Base-by-base conservation (phyloP, 257 asterid species). In the Leonotis leonurus region DNA sequence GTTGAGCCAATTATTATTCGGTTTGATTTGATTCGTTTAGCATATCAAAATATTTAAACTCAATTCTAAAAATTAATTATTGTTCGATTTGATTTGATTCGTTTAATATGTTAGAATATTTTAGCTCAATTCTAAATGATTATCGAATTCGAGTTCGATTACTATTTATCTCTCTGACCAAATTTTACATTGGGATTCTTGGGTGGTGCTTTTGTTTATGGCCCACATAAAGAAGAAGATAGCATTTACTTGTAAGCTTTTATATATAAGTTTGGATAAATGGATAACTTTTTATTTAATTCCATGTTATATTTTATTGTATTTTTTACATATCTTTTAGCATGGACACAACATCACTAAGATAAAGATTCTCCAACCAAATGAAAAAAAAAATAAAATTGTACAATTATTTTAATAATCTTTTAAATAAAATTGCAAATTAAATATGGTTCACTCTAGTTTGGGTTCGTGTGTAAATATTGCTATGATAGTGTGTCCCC, bases 301-400 rank as follows among this genome's bases (percentile, higher is more conserved):
- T 52, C 5, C 3, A 14, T 16, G 16, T 14, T 43, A 6, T 13
- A 40, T 44, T 44, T 8, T 18, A 44, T 14, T 41, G 3, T 16
- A 1, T 8, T 11, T 48, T 3, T 8, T 9, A 8, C 35, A 2
- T 33, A n/a, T 40, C 18, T 4, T 18, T 45, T 20, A 11, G 3
- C n/a, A 5, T 52, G 59, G 74, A 70, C 58, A 25, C 40, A 62
- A 62, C 74, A 69, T 41, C 69, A 70, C 74, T 53, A 50, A 12
- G 27, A 26, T 2, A 69, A 18, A 70, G 54, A 62, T 70, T 70
- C 59, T 70, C 17, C 53, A 39, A 1, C 60, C 53, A 62, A 56
- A 36, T 62, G 65, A 56, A 9, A 60, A 26, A 53, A 41, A 21
- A 10, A 33, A 33, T 33, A n/a, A n/a, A n/a, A n/a, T n/a, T n/a